These are phyloP conservation scores for Colletotrichum euphorbiae DNA, from an alignment of 2,329 filamentous ascomycete species.

Conservation along the genomic window DNA sequence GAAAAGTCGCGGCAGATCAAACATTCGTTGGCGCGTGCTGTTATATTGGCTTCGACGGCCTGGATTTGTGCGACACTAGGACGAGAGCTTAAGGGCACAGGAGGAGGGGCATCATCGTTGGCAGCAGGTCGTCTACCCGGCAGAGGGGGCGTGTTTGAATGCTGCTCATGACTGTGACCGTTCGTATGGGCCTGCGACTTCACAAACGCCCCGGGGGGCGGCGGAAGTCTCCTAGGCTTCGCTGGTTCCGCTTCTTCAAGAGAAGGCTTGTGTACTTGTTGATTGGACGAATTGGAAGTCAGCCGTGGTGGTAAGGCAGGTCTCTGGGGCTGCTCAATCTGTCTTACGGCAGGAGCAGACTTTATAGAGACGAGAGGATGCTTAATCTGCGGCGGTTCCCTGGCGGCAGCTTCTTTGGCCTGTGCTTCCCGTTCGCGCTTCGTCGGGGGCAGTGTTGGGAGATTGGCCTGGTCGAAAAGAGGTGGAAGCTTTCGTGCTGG, in stretches of 20 bases:
- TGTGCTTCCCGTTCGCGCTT: slow-evolving; percentile 65
- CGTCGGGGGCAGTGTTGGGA: slow-evolving; percentile 68
- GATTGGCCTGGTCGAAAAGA: slow-evolving; percentile 64
- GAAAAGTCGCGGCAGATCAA: slow-evolving; percentile 91
- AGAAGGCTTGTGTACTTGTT: slow-evolving; percentile 25
- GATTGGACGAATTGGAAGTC: slow-evolving; percentile 60
- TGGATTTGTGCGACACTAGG: slow-evolving; percentile 65
- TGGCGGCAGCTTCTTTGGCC: slow-evolving; percentile 45
- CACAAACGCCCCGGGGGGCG: slow-evolving; percentile 30
- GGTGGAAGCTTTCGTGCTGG: slow-evolving; percentile 65
- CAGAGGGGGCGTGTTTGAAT: slow-evolving; percentile 34
- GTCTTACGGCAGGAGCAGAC: slow-evolving; percentile 52
- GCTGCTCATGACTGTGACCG: slow-evolving; percentile 40
- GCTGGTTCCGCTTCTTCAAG: slow-evolving; percentile 23
- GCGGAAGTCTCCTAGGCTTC: slow-evolving; percentile 37
- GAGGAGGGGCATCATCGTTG: slow-evolving; percentile 57
- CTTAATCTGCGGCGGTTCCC: slow-evolving; percentile 42
- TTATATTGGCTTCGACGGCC: slow-evolving; percentile 51
- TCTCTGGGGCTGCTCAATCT: slow-evolving; percentile 47
- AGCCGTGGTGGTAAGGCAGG: slow-evolving; percentile 63
- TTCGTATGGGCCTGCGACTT: slow-evolving; percentile 39
- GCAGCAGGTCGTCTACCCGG: slow-evolving; percentile 36
- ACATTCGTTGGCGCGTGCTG: slow-evolving; percentile 62
- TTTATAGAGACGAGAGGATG: slow-evolving; percentile 52
- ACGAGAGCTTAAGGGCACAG: slow-evolving; percentile 63